phyloP scores from a whole-genome alignment of 768 basidiomycete species.

The Kwoniella sp. region DNA sequence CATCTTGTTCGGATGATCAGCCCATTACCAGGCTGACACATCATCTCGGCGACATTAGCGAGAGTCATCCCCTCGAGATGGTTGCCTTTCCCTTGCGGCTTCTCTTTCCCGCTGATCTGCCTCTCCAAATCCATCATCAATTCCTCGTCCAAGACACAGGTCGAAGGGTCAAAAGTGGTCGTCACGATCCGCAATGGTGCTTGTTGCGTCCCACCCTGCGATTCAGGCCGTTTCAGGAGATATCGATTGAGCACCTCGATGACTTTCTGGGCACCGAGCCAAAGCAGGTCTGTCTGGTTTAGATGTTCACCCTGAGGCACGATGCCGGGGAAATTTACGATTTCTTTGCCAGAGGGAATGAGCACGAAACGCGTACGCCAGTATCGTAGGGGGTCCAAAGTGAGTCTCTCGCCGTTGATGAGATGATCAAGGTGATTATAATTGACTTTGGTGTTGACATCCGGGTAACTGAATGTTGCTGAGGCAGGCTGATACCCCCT shows the following conservation, averaged over 20 bases:
- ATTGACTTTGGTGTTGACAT: constrained; percentile 48
- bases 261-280: constrained; percentile 87
- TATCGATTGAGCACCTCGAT: constrained; percentile 83
- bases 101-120: constrained; percentile 60
- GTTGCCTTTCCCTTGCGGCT: constrained; percentile 29
- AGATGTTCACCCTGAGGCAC: constrained; percentile 69
- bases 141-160: constrained; percentile 74
- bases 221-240: constrained; percentile 64
- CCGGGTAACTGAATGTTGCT: constrained; percentile 72
- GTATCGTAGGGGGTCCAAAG: constrained; percentile 73
- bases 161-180: constrained; percentile 79
- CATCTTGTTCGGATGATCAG: constrained; percentile 79
- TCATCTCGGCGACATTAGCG: constrained; percentile 60
- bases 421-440: constrained; percentile 55
- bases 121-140: constrained; percentile 79
- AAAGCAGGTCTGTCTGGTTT: constrained; percentile 70
- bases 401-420: constrained; percentile 58
- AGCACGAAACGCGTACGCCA: constrained; percentile 94
- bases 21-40: constrained; percentile 64
- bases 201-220: constrained; percentile 55
- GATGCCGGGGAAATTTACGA: constrained; percentile 56
- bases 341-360: constrained; percentile 75
- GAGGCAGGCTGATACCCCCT: constrained; percentile 79
- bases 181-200: constrained; percentile 73
- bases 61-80: constrained; percentile 66